Base-by-base conservation (phyloP, 345 rosid genomes). In the Populus ilicifolia region DNA sequence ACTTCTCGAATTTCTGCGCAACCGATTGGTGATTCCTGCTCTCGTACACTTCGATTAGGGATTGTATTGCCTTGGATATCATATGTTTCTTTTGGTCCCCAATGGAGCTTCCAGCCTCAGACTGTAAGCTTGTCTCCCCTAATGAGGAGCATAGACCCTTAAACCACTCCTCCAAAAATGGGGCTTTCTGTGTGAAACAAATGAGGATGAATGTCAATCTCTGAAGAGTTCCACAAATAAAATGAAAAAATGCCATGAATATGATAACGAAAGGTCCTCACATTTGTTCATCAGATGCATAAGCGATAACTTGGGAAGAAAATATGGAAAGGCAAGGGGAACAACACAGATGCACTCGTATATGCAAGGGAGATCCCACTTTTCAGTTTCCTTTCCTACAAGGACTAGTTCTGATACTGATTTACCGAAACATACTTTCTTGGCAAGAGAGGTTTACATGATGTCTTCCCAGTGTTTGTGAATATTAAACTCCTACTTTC, bases 101-200 rank as follows among this genome's bases (percentile, higher is more conserved):
- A 64, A 75, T 39, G 14, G 84, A 77, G 71, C 72, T 74, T 71
- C 83, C 88, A 63, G 61, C 71, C 69, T 77, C 89, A 27, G 82
- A 25, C 54, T 69, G 71, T n/a, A 67, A 35, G 35, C 77, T 82
- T 61, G 86, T 64, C 80, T 86, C 89, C 73, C 74, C 85, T 64
- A 92, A 12, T 36, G 93, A 89, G 29, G 77, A 79, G 85, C 89
- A 88, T 70, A 93, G 80, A 81, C 52, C 78, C 88, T 88, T 93
- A 81, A 92, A 89, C 96, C 98, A 95, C 75, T 90, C 94, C 91
- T 92, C 99, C 46, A 95, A 86, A 82, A 89, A 90, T 39, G 82
- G 56, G 25, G 94, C 88, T 89, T 92, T 94, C 96, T 91, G 83
- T 64, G 75, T 27, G 29, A 61, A 23, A 86, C 63, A 81, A 2